Evolutionary conservation across 1,284 basidiomycete species (phyloP), one percentile per base, ranked within the genome.

Genomic region (Ceratobasidium sp.): DNA sequence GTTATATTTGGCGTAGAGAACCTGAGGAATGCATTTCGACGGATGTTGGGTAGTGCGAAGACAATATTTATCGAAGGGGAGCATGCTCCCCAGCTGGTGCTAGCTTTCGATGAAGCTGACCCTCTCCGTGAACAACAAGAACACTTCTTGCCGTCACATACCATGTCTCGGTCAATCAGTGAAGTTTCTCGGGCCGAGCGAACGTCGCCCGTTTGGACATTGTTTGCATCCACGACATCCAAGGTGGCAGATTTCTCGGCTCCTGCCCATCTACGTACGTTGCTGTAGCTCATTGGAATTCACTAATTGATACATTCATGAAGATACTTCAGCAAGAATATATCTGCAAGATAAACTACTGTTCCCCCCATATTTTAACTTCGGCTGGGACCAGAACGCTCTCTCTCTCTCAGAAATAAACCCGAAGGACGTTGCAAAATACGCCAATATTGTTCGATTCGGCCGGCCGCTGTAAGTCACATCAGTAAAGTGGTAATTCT

Each of bases 101-200:
- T 59, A n/a, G 57, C 57, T 3, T 36, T 59, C 57, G 57, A 59
- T 59, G 57, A 34, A n/a, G 57, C 57, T 34, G 32, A 59, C 10
- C 3, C 57, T 59, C 34, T 16, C 8, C 57, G 18, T 32, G 21
- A 12, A 18, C 23, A 3, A 12, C 18, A 36, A 34, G 34, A 18
- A 3, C 16, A 6, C n/a, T 59, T 36, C 21, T 9, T 26, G 39
- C 57, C 57, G 18, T 59, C 34, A 34, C 3, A 59, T 39, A 36
- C 39, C 9, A 10, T 59, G 8, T 59, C 28, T 39, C 28, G 34
- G 34, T 30, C 39, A 3, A 59, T 59, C 30, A 59, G 34, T 34
- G n/a, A 18, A 26, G 28, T 59, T 39, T 18, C 28, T 32, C 16
- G 46, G n/a, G 18, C 23, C 16, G 14, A 59, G 9, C 16, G 4